Conservation (phyloP, 2,329 filamentous ascomycete genomes). For the Fusarium devonianum region DNA sequence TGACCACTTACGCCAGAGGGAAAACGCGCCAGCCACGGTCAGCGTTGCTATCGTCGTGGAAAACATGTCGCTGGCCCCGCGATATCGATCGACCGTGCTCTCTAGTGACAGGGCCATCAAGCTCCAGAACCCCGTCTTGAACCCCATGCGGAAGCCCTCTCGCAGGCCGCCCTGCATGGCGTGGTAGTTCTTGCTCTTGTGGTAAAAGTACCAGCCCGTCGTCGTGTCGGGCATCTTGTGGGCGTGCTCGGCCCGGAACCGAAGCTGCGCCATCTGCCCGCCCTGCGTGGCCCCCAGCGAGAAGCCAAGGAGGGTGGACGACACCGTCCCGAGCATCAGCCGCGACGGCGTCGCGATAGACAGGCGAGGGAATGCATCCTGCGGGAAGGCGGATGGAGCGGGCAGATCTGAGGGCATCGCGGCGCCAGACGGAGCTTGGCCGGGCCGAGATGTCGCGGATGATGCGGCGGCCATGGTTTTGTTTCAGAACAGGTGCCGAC, state of each 20-base stretch:
- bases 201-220: slow-evolving; percentile 96
- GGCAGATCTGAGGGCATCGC: slow-evolving; percentile 24
- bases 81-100: slow-evolving; percentile 80
- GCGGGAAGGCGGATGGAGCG: slow-evolving; percentile 33
- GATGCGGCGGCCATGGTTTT: slow-evolving; percentile 15
- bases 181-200: slow-evolving; percentile 97
- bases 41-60: slow-evolving; percentile 85
- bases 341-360: slow-evolving; percentile 71
- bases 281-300: slow-evolving; percentile 76
- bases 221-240: slow-evolving; percentile 86
- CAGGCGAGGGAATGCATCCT: slow-evolving; percentile 54
- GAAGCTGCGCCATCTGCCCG: slow-evolving; percentile 75
- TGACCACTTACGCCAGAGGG: slow-evolving; percentile 74
- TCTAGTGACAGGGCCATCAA: slow-evolving; percentile 82
- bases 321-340: slow-evolving; percentile 68
- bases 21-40: slow-evolving; percentile 86
- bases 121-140: slow-evolving; percentile 74
- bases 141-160: slow-evolving; percentile 79
- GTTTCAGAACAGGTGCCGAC: neutral
- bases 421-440: slow-evolving; percentile 19
- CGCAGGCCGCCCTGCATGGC: slow-evolving; percentile 77
- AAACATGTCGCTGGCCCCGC: slow-evolving; percentile 74
- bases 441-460: slow-evolving; percentile 24
- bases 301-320: slow-evolving; percentile 74
- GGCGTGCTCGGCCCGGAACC: slow-evolving; percentile 94